Conservation (phyloP, 208 protist species). For the Entamoeba dispar region DNA sequence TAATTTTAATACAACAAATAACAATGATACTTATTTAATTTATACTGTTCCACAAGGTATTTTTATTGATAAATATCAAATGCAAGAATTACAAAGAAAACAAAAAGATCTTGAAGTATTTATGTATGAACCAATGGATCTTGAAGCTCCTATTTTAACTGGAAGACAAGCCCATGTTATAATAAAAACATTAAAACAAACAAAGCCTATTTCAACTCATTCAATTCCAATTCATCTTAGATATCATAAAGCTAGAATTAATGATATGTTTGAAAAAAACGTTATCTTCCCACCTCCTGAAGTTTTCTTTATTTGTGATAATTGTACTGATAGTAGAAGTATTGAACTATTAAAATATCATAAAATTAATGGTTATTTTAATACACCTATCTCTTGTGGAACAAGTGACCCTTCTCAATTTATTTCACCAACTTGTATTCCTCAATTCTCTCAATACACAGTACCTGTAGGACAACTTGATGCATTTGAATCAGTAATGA, state of each 20-base stretch:
- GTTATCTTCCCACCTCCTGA: neutral
- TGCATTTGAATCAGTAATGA: neutral
- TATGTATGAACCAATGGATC: neutral
- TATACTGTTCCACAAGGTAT: neutral
- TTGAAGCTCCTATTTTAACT: neutral
- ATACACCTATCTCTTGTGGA: neutral
- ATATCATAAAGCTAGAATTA: neutral
- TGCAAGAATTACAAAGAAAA: neutral
- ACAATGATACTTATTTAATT: neutral
- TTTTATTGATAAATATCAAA: neutral
- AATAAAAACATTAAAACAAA: neutral
- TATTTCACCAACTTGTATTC: neutral
- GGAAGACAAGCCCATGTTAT: neutral
- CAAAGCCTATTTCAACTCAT: neutral
- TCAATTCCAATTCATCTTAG: neutral
- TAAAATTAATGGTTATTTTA: neutral
- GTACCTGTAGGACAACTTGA: neutral
- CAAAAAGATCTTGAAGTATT: neutral
- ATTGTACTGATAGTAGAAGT: neutral
- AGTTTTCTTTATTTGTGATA: neutral
- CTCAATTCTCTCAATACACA: neutral
- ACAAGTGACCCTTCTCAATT: neutral
- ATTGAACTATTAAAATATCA: neutral
- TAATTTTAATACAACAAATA: neutral
- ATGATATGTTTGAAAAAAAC: neutral